A percentile compares a stretch with the other conserved stretches of the same genome.
These are phyloP conservation scores for Astrocystis sublimbata DNA, from an alignment of 495 filamentous ascomycete genomes.

Conservation along the genomic window DNA sequence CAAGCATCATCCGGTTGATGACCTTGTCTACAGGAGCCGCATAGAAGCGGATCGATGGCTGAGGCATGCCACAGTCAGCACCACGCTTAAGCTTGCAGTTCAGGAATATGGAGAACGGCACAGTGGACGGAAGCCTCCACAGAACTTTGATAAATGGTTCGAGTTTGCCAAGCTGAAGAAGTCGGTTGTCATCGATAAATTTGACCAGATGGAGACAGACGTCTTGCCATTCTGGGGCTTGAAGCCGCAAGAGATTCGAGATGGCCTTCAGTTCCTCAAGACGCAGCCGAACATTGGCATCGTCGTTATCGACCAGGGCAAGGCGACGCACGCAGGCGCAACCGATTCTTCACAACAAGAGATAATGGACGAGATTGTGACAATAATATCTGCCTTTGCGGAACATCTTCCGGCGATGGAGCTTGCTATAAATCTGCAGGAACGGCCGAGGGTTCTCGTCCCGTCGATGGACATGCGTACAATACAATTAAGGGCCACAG, in stretches of 20 bases:
- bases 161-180: conserved; percentile 63
- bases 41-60: conserved; percentile 48
- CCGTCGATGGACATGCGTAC: conserved; percentile 55
- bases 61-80: conserved; percentile 47
- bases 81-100: conserved; percentile 55
- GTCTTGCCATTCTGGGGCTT: conserved; percentile 75
- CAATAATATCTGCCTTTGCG: conserved; percentile 68
- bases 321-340: conserved; percentile 46
- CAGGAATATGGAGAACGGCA: conserved; percentile 60
- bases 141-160: conserved; percentile 72
- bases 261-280: conserved; percentile 31
- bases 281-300: conserved; percentile 29
- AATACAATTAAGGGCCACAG: conserved; percentile 43
- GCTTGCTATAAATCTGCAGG: conserved; percentile 75
- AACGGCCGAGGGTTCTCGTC: conserved; percentile 73
- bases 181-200: conserved; percentile 72
- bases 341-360: conserved; percentile 48
- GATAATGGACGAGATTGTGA: conserved; percentile 61
- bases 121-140: conserved; percentile 56
- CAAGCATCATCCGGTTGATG: conserved; percentile 31
- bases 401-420: conserved; percentile 77
- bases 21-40: conserved; percentile 53
- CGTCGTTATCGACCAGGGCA: conserved; percentile 51
- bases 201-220: conserved; percentile 69
- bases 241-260: conserved; percentile 59